Evolutionary conservation across 2,329 filamentous ascomycete species (phyloP).

Genomic region (Leptodontidium sp.): DNA sequence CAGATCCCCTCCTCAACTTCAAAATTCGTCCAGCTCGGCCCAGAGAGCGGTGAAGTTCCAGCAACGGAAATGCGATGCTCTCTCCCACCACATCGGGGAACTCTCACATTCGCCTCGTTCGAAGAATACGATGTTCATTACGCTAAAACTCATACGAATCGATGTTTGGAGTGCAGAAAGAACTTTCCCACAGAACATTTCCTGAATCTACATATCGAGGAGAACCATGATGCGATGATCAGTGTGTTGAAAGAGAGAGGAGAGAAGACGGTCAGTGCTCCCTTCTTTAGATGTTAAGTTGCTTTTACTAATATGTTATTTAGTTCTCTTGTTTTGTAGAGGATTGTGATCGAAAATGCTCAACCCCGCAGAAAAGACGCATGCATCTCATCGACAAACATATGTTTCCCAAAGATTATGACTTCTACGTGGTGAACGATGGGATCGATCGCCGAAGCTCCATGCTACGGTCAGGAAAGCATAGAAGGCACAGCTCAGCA

Average conservation of each 20-base stretch:
- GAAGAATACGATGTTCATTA: slow-evolving; percentile 91
- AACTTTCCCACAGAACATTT: slow-evolving; percentile 90
- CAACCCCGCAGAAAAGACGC: slow-evolving; percentile 81
- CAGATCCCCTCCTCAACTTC: slow-evolving; percentile 45
- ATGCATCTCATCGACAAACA: slow-evolving; percentile 96
- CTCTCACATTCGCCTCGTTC: slow-evolving; percentile 75
- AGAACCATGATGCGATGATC: slow-evolving; percentile 86
- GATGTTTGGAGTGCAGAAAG: slow-evolving; percentile 83
- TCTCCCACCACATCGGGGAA: slow-evolving; percentile 79
- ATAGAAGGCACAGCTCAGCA: slow-evolving; percentile 59
- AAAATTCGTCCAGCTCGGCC: slow-evolving; percentile 70
- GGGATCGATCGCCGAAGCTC: slow-evolving; percentile 89
- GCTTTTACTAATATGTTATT: slow-evolving; percentile 4
- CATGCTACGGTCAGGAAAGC: slow-evolving; percentile 70
- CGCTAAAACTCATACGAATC: slow-evolving; percentile 78
- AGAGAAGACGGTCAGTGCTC: slow-evolving; percentile 78
- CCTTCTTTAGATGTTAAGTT: background rate
- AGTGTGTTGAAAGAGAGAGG: slow-evolving; percentile 78
- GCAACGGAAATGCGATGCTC: slow-evolving; percentile 74
- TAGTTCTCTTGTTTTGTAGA: slow-evolving; percentile 92
- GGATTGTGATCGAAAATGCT: slow-evolving; percentile 84
- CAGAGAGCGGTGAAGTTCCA: slow-evolving; percentile 54
- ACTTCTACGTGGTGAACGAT: slow-evolving; percentile 85
- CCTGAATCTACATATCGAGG: slow-evolving; percentile 84
- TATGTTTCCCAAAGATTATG: slow-evolving; percentile 86